Conservation (phyloP, 2,329 filamentous ascomycete genomes). For the Aphanoascus verrucosus region DNA sequence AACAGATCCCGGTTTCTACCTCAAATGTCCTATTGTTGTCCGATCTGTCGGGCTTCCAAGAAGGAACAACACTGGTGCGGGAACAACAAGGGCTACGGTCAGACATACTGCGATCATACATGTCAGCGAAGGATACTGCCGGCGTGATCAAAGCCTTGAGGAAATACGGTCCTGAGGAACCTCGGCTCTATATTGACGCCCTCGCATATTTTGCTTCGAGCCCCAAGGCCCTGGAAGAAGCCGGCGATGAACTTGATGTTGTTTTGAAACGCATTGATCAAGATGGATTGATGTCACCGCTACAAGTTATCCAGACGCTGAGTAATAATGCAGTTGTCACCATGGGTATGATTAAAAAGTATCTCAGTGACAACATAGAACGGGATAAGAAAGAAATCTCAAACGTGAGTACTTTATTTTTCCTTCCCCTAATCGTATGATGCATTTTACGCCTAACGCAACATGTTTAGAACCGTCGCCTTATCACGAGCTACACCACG, state of each 20-base stretch:
- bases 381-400: slow-evolving; percentile 79
- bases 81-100: slow-evolving; percentile 86
- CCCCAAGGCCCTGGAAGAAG: slow-evolving; percentile 68
- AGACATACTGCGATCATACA: slow-evolving; percentile 95
- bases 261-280: slow-evolving; percentile 80
- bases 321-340: slow-evolving; percentile 72
- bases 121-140: slow-evolving; percentile 77
- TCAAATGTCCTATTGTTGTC: slow-evolving; percentile 90
- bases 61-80: slow-evolving; percentile 83
- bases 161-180: slow-evolving; percentile 86
- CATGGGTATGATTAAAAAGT: slow-evolving; percentile 94
- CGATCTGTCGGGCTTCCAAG: slow-evolving; percentile 77
- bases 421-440: neutral
- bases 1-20: slow-evolving; percentile 66
- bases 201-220: slow-evolving; percentile 89
- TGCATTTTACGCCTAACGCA: slow-evolving; percentile 1
- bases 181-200: slow-evolving; percentile 83
- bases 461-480: slow-evolving; percentile 52
- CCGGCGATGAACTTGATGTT: slow-evolving; percentile 69
- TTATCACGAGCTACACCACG: slow-evolving; percentile 70
- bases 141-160: slow-evolving; percentile 81
- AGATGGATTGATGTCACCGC: slow-evolving; percentile 83
- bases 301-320: slow-evolving; percentile 92
- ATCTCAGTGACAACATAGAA: slow-evolving; percentile 78
- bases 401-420: slow-evolving; percentile 28